Conservation (phyloP, 164 flowering plant species). For the Brasenia schreberi region DNA sequence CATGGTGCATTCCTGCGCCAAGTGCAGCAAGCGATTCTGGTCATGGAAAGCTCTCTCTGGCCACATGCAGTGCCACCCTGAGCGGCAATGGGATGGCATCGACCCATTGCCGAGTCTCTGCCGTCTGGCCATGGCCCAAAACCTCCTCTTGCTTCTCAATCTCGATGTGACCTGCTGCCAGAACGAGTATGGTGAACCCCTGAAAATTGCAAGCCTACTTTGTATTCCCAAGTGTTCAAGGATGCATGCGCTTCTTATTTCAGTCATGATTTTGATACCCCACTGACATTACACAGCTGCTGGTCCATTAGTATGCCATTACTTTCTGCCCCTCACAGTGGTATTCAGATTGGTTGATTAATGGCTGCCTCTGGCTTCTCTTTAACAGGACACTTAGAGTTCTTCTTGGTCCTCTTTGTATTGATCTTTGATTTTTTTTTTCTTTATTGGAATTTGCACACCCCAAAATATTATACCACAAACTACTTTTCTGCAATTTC, state of each 20-base stretch:
- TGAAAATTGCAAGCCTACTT: not conserved
- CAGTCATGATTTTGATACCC: not conserved
- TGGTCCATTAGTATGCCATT: no score
- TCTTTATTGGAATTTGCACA: no score
- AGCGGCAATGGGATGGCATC: constrained; percentile 94
- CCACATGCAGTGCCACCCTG: constrained; percentile 98
- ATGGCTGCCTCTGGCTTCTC: no score
- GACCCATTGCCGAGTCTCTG: constrained; percentile 45
- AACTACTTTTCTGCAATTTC: no score
- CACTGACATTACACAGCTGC: no score
- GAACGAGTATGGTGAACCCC: constrained; percentile 39
- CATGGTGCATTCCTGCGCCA: constrained; percentile 78
- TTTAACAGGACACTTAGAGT: no score
- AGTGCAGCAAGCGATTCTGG: constrained; percentile 85
- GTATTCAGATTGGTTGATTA: no score
- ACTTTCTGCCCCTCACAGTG: no score
- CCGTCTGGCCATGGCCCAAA: constrained; percentile 2
- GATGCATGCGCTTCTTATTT: not conserved
- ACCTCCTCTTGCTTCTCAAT: not conserved
- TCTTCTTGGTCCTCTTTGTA: no score
- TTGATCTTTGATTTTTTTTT: no score
- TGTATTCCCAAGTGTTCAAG: not conserved
- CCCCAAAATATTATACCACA: no score
- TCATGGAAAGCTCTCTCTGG: constrained; percentile 90
- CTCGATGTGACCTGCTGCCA: constrained; percentile 23